phyloP scores from a whole-genome alignment of 2,329 filamentous ascomycete genomes.

The Trichoderma cornu-damae region DNA sequence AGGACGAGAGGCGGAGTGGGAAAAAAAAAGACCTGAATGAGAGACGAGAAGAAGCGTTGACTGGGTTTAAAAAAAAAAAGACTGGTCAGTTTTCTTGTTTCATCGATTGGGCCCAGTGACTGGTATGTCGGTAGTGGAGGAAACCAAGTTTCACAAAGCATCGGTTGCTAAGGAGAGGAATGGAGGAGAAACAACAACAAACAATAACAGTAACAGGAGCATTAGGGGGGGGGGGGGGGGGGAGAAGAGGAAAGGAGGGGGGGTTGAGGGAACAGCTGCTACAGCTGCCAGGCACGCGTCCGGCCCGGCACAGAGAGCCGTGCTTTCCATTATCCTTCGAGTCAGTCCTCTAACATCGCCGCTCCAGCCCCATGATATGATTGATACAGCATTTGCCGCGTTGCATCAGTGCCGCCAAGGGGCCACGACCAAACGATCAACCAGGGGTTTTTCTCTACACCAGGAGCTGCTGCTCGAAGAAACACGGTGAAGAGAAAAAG shows the following conservation, averaged over 20 bases:
- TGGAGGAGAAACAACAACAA: background rate
- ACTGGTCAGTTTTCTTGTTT: background rate
- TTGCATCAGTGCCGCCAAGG: no score
- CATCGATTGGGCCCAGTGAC: background rate
- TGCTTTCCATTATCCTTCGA: background rate
- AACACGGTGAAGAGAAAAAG: background rate
- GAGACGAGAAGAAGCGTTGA: conserved; percentile 14
- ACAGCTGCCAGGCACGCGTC: conserved; percentile 7
- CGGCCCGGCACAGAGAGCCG: background rate
- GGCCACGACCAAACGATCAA: background rate
- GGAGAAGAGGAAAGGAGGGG: background rate
- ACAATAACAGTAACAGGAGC: background rate
- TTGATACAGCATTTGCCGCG: background rate
- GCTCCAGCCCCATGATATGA: background rate
- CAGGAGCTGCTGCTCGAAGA: background rate
- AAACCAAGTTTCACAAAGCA: background rate
- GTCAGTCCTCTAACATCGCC: background rate
- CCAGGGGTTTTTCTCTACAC: background rate
- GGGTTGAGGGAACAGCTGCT: no score
- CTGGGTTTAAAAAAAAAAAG: background rate
- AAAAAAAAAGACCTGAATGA: conserved; percentile 11
- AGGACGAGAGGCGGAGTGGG: no score
- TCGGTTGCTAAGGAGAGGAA: background rate
- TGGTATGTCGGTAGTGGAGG: conserved; percentile 3
- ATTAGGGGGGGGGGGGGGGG: no score